A percentile compares a stretch with the other conserved stretches of the same genome.
These are phyloP conservation scores for Penicillium antarcticum DNA, from an alignment of 495 filamentous ascomycete genomes.

Conservation along the genomic window DNA sequence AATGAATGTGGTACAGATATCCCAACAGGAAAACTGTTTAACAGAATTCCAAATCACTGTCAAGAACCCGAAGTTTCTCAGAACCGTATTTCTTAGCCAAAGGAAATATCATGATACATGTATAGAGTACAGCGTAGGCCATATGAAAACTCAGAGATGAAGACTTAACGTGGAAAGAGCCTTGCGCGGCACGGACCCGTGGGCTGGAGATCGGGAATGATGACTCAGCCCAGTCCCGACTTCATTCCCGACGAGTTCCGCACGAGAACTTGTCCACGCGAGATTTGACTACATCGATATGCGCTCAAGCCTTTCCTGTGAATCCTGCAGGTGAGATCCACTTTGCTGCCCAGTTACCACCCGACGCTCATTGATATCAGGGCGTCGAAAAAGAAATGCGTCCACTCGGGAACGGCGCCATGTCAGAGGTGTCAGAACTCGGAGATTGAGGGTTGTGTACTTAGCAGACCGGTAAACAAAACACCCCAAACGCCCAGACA, in stretches of 20 bases:
- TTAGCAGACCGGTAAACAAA: conserved; percentile 9
- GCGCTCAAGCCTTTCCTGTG: conserved; percentile 17
- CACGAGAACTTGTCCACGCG: too few relatives aligned
- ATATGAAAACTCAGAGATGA: too few relatives aligned
- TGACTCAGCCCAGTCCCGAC: neutral
- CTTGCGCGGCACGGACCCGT: too few relatives aligned
- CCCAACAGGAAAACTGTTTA: too few relatives aligned
- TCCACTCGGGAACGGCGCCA: conserved; percentile 14
- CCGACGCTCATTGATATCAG: neutral
- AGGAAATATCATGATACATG: too few relatives aligned
- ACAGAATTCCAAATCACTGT: too few relatives aligned
- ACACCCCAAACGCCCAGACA: neutral
- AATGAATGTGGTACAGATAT: too few relatives aligned
- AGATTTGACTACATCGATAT: neutral
- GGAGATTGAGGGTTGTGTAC: conserved; percentile 8
- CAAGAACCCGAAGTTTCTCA: too few relatives aligned
- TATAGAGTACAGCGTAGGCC: too few relatives aligned
- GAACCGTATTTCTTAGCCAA: too few relatives aligned
- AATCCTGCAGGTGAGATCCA: conserved; percentile 12
- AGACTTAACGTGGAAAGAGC: too few relatives aligned
- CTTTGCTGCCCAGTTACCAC: neutral
- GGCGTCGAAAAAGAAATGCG: conserved; percentile 20
- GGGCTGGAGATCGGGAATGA: too few relatives aligned
- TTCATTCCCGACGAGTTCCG: neutral
- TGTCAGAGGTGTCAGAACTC: conserved; percentile 17